A percentile compares a stretch with the other conserved stretches of the same genome.
Conservation (phyloP, 768 basidiomycete genomes). For the Mycena alexandri region DNA sequence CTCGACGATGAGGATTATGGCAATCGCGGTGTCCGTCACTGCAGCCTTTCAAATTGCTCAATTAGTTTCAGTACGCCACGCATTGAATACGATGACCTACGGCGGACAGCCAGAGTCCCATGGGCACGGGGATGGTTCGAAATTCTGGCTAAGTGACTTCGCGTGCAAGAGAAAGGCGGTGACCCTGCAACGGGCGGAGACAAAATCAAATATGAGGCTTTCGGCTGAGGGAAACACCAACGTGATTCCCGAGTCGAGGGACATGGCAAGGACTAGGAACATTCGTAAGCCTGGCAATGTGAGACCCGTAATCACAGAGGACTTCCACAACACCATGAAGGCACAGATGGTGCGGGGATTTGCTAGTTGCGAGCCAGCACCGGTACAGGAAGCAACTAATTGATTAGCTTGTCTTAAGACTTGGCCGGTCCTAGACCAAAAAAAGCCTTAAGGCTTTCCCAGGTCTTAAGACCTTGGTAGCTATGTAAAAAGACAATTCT, state of each 20-base stretch:
- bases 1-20: neutral
- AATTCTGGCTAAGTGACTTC: neutral
- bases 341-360: neutral
- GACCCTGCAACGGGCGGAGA: conserved; percentile 1
- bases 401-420: too few species aligned
- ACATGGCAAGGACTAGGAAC: neutral
- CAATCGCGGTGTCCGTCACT: neutral
- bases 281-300: neutral
- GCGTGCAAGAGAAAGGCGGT: conserved; percentile 1
- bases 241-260: conserved; percentile 23
- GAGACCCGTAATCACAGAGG: too few species aligned
- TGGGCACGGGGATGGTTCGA: conserved; percentile 8
- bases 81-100: neutral
- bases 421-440: too few species aligned
- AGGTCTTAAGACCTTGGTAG: too few species aligned
- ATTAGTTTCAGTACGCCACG: too few species aligned
- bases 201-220: neutral
- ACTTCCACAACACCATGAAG: neutral
- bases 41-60: conserved; percentile 12
- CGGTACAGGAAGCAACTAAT: neutral
- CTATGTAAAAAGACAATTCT: too few species aligned
- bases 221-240: neutral
- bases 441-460: too few species aligned
- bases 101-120: conserved; percentile 13
- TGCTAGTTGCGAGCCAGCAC: neutral